Evolutionary conservation across 2,329 filamentous ascomycete species (phyloP), one percentile per base, ranked within the genome.

Genomic region (Geosmithia putterillii): DNA sequence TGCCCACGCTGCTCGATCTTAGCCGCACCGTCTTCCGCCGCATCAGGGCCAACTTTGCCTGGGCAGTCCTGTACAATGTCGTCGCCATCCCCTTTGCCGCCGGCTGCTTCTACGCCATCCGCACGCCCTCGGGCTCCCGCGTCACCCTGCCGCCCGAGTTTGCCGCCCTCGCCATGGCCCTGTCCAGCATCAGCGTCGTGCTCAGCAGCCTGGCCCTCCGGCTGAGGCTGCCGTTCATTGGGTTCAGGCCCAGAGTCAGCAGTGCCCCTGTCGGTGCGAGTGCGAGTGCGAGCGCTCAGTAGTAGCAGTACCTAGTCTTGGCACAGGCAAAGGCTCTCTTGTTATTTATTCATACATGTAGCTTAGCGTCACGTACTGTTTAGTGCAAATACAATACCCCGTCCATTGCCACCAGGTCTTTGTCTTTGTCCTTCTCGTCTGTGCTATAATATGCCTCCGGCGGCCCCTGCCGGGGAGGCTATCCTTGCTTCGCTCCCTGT

Each of bases 121-220:
- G 53, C 43, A 69, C 67, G 40, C 57, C 59, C 3, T 54, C 57
- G 2, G 72, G 69, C 2, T 57, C 58, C 23, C 82, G 83, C 56
- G 62, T 87, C 18, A 66, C 74, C 47, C 63, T 89, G 40, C 81
- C 86, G 57, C 84, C 84, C 0, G 84, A 85, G 1, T 95, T 89
- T 89, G 90, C 89, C 5, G 83, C 81, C 50, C 63, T 95, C 57
- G 89, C 89, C 1, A 96, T 95, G 90, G 90, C 90, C 21, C 62
- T 89, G 59, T 95, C 88, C 61, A 90, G 84, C 60, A 81, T 95
- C 51, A 92, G 85, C 55, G 89, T 96, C 39, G 83, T 95, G 42
- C 64, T 77, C 56, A 94, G 87, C 58, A 90, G 84, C 64, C 62
- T 95, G 54, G 70, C 79, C 41, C 61, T 95, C 64, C 75, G 81